phyloP scores from a whole-genome alignment of 805 yeast genomes.

The Candida pseudoglaebosa region DNA sequence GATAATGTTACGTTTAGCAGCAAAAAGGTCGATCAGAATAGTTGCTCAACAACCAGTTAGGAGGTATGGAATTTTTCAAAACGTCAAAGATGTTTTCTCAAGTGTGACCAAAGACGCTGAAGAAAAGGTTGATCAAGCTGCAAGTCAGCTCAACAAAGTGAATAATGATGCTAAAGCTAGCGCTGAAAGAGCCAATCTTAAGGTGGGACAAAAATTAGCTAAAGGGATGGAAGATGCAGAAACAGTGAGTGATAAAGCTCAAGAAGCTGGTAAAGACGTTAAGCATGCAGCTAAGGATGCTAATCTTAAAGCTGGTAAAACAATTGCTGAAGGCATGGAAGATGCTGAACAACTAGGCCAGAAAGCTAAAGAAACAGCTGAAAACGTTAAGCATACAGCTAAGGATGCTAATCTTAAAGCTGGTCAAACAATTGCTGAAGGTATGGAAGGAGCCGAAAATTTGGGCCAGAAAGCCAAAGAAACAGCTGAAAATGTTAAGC shows the following conservation, averaged over 20 bases:
- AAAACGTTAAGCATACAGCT: constrained; percentile 5
- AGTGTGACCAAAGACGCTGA: constrained; percentile 31
- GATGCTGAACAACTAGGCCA: constrained; percentile 16
- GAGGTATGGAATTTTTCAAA: constrained; percentile 24
- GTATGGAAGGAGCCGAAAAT: constrained; percentile 4
- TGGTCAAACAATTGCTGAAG: constrained; percentile 17
- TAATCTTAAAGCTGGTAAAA: constrained; percentile 29
- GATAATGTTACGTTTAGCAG: background rate
- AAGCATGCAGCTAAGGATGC: constrained; percentile 19
- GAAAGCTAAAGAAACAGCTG: constrained; percentile 4
- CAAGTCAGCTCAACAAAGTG: constrained; percentile 9
- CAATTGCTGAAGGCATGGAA: constrained; percentile 30
- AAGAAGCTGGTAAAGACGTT: constrained; percentile 13
- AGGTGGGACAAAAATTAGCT: constrained; percentile 27
- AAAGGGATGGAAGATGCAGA: constrained; percentile 24
- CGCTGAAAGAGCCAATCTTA: constrained; percentile 8
- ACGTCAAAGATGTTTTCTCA: constrained; percentile 31
- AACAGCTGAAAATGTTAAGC: constrained; percentile 14
- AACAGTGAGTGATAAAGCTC: background rate
- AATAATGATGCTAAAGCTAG: constrained; percentile 9
- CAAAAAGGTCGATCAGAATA: background rate
- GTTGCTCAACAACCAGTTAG: constrained; percentile 1
- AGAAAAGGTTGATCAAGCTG: constrained; percentile 31
- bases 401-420: constrained; percentile 13
- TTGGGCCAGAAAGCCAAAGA: constrained; percentile 11